Base-by-base conservation (phyloP, 177 flowering plant genomes). In the Vitis hybrid region DNA sequence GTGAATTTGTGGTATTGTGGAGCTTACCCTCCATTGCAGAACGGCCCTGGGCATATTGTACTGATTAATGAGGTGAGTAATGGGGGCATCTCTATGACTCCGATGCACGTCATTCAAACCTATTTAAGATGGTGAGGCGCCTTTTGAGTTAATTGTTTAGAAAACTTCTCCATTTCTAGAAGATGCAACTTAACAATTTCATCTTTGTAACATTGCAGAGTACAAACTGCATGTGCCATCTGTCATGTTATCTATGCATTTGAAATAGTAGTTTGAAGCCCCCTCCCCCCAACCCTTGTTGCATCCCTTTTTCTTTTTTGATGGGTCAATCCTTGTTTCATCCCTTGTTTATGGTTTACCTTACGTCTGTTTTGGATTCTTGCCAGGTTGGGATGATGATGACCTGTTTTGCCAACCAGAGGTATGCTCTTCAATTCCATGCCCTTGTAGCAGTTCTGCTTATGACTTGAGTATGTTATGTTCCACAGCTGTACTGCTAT, bases 381-480 rank as follows among this genome's bases (percentile, higher is more conserved):
- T 70, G 71, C 65, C 70, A 73, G 71, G 71, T 57, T 12, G 53
- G 56, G 63, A 61, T 59, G 61, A 39, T 5, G 45, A 39, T 39
- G 45, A 39, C 45, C 45, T 39, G 45, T 39, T 39, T 39, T 39
- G 45, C 1, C 52, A 45, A 13, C 12, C 29, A 57, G 54, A 66
- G 74, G 74, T 76, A 71, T 67, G 72, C 61, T 56, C 53, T 66
- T 61, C 19, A 9, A 16, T 39, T 39, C 50, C 18, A 19, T 64
- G 20, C 12, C 6, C 12, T 8, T 49, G 9, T 63, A 12, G 18
- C 8, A n/a, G 18, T 49, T 11, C 5, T 3, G 50, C 10, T 63
- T n/a, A 16, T 16, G 29, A 50, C 53, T 10, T 11, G 49, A 63
- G 10, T 16, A 63, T 48, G 13, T 63, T n/a, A 19, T 45, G 10